phyloP scores from a whole-genome alignment of 2,329 filamentous ascomycete genomes.

The Emergomyces pasteurianus region DNA sequence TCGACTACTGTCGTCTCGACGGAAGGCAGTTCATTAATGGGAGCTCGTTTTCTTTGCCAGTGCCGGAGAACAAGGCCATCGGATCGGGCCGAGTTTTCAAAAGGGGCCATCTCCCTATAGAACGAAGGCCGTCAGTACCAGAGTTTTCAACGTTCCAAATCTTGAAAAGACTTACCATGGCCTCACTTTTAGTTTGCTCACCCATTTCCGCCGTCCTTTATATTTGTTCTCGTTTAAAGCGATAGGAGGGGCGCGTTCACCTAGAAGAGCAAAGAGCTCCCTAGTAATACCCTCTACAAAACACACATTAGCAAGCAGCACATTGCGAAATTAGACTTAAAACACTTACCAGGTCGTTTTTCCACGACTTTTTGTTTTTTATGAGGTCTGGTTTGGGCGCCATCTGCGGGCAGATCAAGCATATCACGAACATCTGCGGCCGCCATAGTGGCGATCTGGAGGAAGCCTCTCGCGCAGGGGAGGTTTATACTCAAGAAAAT shows the following conservation, averaged over 20 bases:
- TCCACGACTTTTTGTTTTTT: constrained; percentile 64
- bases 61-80: constrained; percentile 64
- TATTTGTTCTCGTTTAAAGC: constrained; percentile 42
- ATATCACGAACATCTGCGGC: constrained; percentile 79
- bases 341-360: constrained; percentile 41
- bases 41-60: constrained; percentile 59
- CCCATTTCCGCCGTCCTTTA: constrained; percentile 38
- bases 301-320: constrained; percentile 6
- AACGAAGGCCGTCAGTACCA: constrained; percentile 32
- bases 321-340: neutral
- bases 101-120: constrained; percentile 56
- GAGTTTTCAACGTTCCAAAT: constrained; percentile 47
- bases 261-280: constrained; percentile 40
- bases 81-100: constrained; percentile 63
- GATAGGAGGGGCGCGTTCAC: constrained; percentile 41
- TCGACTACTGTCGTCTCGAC: constrained; percentile 25
- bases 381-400: constrained; percentile 42
- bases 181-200: constrained; percentile 32
- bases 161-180: constrained; percentile 34
- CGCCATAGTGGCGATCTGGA: constrained; percentile 23
- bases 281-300: constrained; percentile 37
- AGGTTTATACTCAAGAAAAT: neutral
- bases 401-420: constrained; percentile 60
- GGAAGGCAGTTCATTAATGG: constrained; percentile 22
- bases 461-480: neutral